Evolutionary conservation across 1,284 basidiomycete genomes (phyloP), one percentile per base, ranked within the genome.

Genomic region (Ceratobasidium sp.): DNA sequence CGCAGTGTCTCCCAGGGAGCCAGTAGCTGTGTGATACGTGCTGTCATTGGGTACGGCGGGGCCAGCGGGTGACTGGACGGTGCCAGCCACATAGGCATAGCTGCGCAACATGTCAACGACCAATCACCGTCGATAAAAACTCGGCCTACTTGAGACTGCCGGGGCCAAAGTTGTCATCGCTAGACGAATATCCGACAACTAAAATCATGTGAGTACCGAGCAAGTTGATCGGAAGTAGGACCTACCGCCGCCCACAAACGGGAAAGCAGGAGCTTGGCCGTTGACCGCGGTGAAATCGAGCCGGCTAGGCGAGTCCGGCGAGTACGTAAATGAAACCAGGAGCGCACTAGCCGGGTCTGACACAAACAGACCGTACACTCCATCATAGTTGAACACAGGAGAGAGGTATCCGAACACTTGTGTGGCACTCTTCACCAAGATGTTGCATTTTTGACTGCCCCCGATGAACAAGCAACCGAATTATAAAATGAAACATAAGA

Each of bases 271-370:
- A 25, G 19, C 29, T 22, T 62, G 74, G 40, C 51, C 19, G 25
- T 69, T 76, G 32, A 22, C 37, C 13, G 66, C 76, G n/a, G 8
- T 7, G 13, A 69, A n/a, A 22, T 69, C 57, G 13, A 76, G 22
- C 56, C 37, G 66, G 22, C 37, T 49, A 5, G 54, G 40, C n/a
- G 66, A 34, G 19, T 49, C 22, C n/a, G 57, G 59, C 32, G 61
- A 37, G 44, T 69, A 76, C n/a, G 66, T 49, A 46, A 76, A 51
- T 4, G 76, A 52, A 32, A 76, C 57, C 40, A 59, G 17, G 37
- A 70, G 76, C 1, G 56, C 67, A 22, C n/a, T 49, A 46, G 57
- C 44, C 29, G 40, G 40, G 34, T n/a, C n/a, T n/a, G n/a, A n/a
- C 29, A 29, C 7, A 54, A 61, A 32, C 40, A 40, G 15, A 49